Evolutionary conservation across 345 rosid genomes (phyloP).

Genomic region (Murraya koenigii): DNA sequence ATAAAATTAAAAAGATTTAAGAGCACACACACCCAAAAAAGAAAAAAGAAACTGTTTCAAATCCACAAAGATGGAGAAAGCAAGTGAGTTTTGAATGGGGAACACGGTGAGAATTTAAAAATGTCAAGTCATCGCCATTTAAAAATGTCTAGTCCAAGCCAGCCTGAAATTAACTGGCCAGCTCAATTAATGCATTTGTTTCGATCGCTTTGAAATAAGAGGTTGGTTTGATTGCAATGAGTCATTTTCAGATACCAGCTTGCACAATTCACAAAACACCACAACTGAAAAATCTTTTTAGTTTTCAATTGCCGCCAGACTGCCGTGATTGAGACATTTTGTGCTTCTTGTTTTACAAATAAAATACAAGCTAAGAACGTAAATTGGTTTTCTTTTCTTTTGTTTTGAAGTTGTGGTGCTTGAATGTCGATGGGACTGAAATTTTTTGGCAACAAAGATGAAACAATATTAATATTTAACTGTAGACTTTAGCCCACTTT

Average conservation of each 20-base stretch:
- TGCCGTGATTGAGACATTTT: constrained; percentile 11
- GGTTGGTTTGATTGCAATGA: background rate
- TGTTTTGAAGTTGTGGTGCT: too few relatives aligned
- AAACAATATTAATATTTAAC: too few relatives aligned
- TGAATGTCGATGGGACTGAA: background rate
- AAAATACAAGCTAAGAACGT: background rate
- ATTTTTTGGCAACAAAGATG: background rate
- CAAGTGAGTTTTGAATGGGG: background rate
- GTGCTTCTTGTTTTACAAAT: background rate
- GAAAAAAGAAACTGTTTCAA: too few relatives aligned
- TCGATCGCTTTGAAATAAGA: too few relatives aligned
- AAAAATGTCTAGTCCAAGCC: background rate
- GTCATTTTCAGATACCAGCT: background rate
- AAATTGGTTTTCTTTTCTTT: too few relatives aligned
- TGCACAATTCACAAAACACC: background rate
- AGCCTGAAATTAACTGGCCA: background rate
- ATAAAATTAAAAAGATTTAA: too few relatives aligned
- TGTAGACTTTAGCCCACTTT: too few relatives aligned
- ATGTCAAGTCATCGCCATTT: background rate
- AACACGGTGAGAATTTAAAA: background rate
- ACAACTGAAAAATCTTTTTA: background rate
- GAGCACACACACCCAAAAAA: too few relatives aligned
- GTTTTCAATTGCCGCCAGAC: background rate
- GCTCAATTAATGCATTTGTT: background rate
- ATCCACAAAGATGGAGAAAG: background rate